Base-by-base conservation (phyloP, 2,329 filamentous ascomycete genomes). In the Colletotrichum sp. region DNA sequence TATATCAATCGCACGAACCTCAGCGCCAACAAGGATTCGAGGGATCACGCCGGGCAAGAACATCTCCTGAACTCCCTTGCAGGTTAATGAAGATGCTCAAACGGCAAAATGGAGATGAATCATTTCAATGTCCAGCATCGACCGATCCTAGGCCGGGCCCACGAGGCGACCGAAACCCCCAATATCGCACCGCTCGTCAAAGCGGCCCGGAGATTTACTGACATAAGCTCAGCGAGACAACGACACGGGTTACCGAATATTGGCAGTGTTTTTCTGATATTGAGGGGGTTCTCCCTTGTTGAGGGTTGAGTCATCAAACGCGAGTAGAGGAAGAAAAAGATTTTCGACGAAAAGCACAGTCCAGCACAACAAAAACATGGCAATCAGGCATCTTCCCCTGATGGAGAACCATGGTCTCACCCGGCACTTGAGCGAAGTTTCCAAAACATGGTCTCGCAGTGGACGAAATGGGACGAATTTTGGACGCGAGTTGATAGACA, bases 1-100 rank as follows among this genome's bases (percentile, higher is more conserved):
- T 75, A 64, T 67, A 76, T 75, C 75, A 75, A 76, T 75, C 73
- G 73, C 70, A 75, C 71, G 67, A 76, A 66, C 75, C 66, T 75
- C 36, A 67, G n/a, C 66, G 15, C 52, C 75, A 75, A 34, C 65
- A 34, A 39, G 75, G 73, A 34, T 63, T 32, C 22, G 66, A 76
- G 36, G 55, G 48, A 65, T 36, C 9, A 55, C n/a, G 57, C 48
- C 60, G 59, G 44, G 44, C 36, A 36, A 34, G 30, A 62, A 24
- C 15, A 13, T 59, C 57, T 36, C 63, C 59, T 39, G 26, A 26
- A 10, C 69, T 68, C 44, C 63, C 60, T 36, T 48, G 34, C 16
- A 36, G 59, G 2, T 44, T 44, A 36, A 63, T 63, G 59, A 63
- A 34, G 30, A 63, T 63, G 30, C 59, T 63, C 59, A 34, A 63